These are phyloP conservation scores for Aurifilum marmelostoma DNA, from an alignment of 2,329 filamentous ascomycete species.

Conservation along the genomic window DNA sequence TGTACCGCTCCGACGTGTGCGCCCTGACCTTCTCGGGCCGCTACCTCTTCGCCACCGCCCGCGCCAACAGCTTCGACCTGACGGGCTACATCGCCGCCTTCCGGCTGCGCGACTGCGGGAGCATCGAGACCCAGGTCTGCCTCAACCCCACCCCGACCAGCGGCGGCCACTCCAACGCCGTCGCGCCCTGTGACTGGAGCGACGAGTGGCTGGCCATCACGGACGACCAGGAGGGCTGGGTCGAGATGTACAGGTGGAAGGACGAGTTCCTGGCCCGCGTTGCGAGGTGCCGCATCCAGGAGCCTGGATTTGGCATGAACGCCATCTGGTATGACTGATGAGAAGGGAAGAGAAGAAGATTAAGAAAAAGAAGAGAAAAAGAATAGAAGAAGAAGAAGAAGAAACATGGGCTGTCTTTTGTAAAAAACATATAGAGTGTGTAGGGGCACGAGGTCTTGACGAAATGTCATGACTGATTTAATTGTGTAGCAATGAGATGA, in stretches of 20 bases:
- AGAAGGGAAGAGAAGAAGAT: neutral
- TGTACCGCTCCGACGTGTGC: conserved; percentile 87
- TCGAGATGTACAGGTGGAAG: conserved; percentile 87
- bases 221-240: conserved; percentile 83
- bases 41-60: conserved; percentile 84
- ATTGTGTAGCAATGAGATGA: too few species aligned
- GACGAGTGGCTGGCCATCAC: conserved; percentile 91
- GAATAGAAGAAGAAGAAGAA: too few species aligned
- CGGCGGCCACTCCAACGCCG: conserved; percentile 86
- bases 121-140: conserved; percentile 77
- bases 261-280: conserved; percentile 80
- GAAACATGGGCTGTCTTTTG: neutral
- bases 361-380: too few species aligned
- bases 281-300: conserved; percentile 74
- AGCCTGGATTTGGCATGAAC: conserved; percentile 95
- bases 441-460: too few species aligned
- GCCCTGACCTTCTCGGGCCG: conserved; percentile 68
- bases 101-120: conserved; percentile 67
- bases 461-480: too few species aligned
- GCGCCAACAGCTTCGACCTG: conserved; percentile 73
- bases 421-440: too few species aligned
- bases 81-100: conserved; percentile 86
- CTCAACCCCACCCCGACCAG: conserved; percentile 85
- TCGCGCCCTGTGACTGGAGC: conserved; percentile 80
- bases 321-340: conserved; percentile 89